These are phyloP conservation scores for Helenozyma baotianmanensis DNA, from an alignment of 805 yeast species.

Conservation along the genomic window DNA sequence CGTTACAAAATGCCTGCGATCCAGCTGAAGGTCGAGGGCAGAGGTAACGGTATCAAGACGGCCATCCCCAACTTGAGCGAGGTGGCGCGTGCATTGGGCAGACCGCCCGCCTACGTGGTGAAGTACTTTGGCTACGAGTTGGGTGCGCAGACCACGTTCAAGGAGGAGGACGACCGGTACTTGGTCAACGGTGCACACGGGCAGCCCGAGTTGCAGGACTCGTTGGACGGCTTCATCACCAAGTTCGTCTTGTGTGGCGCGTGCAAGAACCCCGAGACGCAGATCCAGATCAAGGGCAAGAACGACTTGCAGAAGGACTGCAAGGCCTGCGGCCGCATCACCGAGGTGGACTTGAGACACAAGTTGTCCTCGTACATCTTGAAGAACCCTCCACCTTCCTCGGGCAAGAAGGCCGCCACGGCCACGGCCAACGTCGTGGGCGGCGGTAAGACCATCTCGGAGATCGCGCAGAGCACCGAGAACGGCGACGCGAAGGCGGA, in stretches of 20 bases:
- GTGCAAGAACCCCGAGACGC: conserved; percentile 98
- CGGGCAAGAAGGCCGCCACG: conserved; percentile 77
- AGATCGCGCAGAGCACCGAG: conserved; percentile 57
- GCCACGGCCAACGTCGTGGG: conserved; percentile 87
- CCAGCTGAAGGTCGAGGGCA: conserved; percentile 95
- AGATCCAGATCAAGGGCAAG: conserved; percentile 70
- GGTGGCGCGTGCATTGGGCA: conserved; percentile 88
- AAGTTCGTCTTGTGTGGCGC: conserved; percentile 90
- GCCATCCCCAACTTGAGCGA: conserved; percentile 86
- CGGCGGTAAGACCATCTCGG: conserved; percentile 77
- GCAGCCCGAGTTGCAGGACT: conserved; percentile 84
- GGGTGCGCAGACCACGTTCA: conserved; percentile 90
- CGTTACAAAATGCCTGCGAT: conserved; percentile 99
- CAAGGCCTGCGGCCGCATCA: conserved; percentile 95
- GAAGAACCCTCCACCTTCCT: conserved; percentile 72
- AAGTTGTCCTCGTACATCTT: conserved; percentile 81
- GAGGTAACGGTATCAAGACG: conserved; percentile 99
- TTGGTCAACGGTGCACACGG: conserved; percentile 95
- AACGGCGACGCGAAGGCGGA: conserved; percentile 33
- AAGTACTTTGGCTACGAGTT: conserved; percentile 95
- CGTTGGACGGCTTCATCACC: conserved; percentile 88
- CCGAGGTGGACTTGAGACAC: conserved; percentile 78
- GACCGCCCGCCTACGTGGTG: conserved; percentile 89
- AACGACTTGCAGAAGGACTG: conserved; percentile 84
- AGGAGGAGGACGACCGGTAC: conserved; percentile 78